phyloP scores from a whole-genome alignment of 1,284 basidiomycete genomes.

The Ceratobasidium sp. region DNA sequence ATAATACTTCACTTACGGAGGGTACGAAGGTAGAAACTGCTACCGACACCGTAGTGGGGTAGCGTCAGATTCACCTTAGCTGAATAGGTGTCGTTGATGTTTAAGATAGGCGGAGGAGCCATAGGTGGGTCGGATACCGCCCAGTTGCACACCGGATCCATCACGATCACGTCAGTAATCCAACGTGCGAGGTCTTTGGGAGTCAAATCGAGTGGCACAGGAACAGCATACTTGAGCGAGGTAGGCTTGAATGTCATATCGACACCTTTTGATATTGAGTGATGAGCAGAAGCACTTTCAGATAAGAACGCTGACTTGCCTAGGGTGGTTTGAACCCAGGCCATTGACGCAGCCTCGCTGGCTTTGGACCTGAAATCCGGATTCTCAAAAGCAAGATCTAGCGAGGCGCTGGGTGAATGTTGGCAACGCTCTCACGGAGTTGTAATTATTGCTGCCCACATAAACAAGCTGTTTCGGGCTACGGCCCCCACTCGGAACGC shows the following conservation, averaged over 20 bases:
- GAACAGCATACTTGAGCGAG: conserved; percentile 20
- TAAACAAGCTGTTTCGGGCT: conserved; percentile 6
- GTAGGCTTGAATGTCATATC: conserved; percentile 37
- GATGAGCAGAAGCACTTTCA: neutral
- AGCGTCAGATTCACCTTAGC: conserved; percentile 15
- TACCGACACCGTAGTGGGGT: conserved; percentile 1
- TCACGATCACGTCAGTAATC: conserved; percentile 35
- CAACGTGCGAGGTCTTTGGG: conserved; percentile 18
- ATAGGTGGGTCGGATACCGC: conserved; percentile 27
- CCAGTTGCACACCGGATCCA: conserved; percentile 42
- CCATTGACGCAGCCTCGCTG: conserved; percentile 35
- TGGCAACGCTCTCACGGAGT: neutral
- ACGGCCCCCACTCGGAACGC: conserved; percentile 39
- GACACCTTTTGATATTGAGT: neutral
- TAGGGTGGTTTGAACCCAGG: conserved; percentile 34
- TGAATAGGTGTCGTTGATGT: neutral
- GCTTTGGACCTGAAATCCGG: neutral
- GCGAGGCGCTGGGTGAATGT: neutral
- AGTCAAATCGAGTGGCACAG: conserved; percentile 26
- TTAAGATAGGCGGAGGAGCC: neutral
- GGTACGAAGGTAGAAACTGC: neutral
- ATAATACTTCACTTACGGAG: neutral
- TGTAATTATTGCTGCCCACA: neutral
- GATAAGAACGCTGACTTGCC: neutral
- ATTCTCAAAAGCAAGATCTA: neutral